These are phyloP conservation scores for Odonthalia washingtoniensis DNA, from an alignment of 31 red algal species.

Conservation along the genomic window DNA sequence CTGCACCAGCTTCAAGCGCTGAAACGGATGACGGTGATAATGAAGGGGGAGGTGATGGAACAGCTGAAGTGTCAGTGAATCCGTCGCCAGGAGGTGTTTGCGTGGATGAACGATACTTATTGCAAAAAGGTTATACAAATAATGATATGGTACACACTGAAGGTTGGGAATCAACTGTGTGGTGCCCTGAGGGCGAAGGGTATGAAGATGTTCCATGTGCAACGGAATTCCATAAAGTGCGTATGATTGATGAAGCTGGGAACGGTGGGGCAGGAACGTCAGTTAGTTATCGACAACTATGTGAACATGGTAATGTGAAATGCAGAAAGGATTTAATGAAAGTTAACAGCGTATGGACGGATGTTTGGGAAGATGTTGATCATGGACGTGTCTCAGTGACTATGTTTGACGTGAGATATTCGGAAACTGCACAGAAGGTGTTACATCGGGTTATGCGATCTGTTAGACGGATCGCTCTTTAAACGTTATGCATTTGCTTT, in stretches of 20 bases:
- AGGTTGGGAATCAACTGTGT: conserved; percentile 8
- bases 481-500: too few species aligned
- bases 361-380: conserved; percentile 43
- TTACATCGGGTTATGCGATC: conserved; percentile 38
- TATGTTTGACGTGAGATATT: conserved; percentile 49
- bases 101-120: conserved; percentile 42
- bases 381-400: conserved; percentile 35
- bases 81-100: conserved; percentile 10
- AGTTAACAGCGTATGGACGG: conserved; percentile 39
- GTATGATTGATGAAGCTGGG: neutral
- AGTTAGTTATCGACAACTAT: conserved; percentile 30
- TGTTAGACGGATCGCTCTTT: too few species aligned
- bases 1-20: neutral
- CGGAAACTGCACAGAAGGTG: conserved; percentile 37
- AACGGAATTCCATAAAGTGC: conserved; percentile 26
- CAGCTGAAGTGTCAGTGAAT: conserved; percentile 2
- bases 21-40: neutral
- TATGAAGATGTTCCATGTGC: conserved; percentile 15
- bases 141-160: conserved; percentile 42
- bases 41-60: conserved; percentile 3
- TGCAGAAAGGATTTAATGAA: conserved; percentile 14
- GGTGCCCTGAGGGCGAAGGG: conserved; percentile 18
- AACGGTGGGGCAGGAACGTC: too few species aligned
- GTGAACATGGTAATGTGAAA: neutral
- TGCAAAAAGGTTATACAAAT: neutral